Evolutionary conservation across 2,329 filamentous ascomycete genomes (phyloP), one percentile per base, ranked within the genome.

Genomic region (Microdochium trichocladiopsis): DNA sequence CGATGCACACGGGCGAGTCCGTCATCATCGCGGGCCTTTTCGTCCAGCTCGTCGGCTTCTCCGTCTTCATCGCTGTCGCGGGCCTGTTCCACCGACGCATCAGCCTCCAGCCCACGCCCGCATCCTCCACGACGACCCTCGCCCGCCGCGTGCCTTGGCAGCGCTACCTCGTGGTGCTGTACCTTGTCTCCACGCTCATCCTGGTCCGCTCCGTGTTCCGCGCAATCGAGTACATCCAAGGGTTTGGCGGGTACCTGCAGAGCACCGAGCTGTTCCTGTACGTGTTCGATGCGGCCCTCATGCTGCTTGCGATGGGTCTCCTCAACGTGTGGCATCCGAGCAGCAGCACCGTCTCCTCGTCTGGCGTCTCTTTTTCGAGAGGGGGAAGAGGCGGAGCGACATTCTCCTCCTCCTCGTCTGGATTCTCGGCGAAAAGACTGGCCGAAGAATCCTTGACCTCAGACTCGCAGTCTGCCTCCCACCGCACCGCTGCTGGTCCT

Each of bases 1-100:
- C 47, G 2, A 47, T 48, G 57, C 58, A 71, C 18, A 57, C 61
- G 2, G 73, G 72, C 22, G 62, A 74, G 52, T 66, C 70, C 11
- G 61, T 80, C 45, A 72, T 80, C 14, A 62, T 80, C 12, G 71
- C 57, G 2, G 78, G 78, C 6, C 61, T 83, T 2, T 61, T 73
- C 16, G 59, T 80, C 6, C 79, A 83, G 56, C 66, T 82, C 4
- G 33, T 75, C 16, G 70, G 75, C 50, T 79, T 82, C 52, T 65
- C 65, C 10, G 65, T 79, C 43, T 82, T 82, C 57, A 61, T 79
- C 23, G 48, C 71, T 1, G 66, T 71, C 0, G 68, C 74, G 0
- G 55, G 67, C 2, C 53, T 73, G 0, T 78, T 77, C 60, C 71
- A 79, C 51, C n/a, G n/a, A n/a, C n/a, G n/a, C n/a, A n/a, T n/a